phyloP scores from a whole-genome alignment of 495 filamentous ascomycete species.

The Aspergillus conjunctus region DNA sequence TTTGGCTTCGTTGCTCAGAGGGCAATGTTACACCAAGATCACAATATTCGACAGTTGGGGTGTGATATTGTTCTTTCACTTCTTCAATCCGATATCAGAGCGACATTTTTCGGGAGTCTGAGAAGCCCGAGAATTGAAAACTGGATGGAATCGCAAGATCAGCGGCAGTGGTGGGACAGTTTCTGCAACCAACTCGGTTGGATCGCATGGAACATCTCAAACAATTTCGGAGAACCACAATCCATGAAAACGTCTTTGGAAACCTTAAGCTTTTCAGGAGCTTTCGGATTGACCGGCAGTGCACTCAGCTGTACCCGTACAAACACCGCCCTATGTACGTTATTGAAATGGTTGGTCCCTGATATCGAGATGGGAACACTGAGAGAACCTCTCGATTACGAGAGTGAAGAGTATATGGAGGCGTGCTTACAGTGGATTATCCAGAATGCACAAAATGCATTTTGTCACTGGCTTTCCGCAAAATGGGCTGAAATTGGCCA shows the following conservation, averaged over 20 bases:
- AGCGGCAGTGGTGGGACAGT: slow-evolving; percentile 22
- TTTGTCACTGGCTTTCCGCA: slow-evolving; percentile 20
- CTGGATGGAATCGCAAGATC: slow-evolving; percentile 18
- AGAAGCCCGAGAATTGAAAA: slow-evolving; percentile 4
- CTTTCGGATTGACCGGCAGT: neutral
- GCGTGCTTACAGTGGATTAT: slow-evolving; percentile 19
- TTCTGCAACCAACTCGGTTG: slow-evolving; percentile 36
- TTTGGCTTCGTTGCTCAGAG: slow-evolving; percentile 35
- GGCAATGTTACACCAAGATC: slow-evolving; percentile 25
- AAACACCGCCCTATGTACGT: slow-evolving; percentile 4
- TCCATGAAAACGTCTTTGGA: slow-evolving; percentile 17
- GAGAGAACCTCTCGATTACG: neutral
- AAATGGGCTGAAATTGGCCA: slow-evolving; percentile 24
- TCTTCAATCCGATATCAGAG: slow-evolving; percentile 23
- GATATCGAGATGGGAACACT: neutral
- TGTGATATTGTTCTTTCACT: slow-evolving; percentile 6
- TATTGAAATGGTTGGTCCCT: slow-evolving; percentile 19
- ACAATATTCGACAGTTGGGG: slow-evolving; percentile 22
- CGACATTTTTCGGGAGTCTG: slow-evolving; percentile 1
- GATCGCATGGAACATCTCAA: slow-evolving; percentile 32
- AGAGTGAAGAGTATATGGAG: slow-evolving; percentile 1
- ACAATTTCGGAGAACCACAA: slow-evolving; percentile 4
- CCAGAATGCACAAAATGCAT: neutral
- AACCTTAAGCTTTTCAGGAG: slow-evolving; percentile 1
- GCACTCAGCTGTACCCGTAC: neutral